Conservation (phyloP, 768 basidiomycete species). For the Nidularia pulvinata region DNA sequence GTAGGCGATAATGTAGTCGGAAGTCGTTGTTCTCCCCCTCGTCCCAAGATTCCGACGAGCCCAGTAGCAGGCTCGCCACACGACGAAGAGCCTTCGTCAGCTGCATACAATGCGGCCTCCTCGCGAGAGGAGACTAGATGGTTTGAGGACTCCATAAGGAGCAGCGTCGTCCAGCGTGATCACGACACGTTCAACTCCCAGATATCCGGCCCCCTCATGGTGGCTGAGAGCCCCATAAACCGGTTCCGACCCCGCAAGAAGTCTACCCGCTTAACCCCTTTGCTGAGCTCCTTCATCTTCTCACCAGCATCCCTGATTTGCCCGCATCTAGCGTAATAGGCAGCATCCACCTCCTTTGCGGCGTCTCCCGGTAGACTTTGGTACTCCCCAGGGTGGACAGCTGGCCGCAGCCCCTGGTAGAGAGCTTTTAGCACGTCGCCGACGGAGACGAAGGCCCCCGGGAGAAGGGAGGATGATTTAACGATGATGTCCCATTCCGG, state of each 20-base stretch:
- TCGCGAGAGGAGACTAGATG: too few species aligned
- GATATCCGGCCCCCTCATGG: slow-evolving; percentile 32
- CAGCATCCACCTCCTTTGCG: slow-evolving; percentile 32
- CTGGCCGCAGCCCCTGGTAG: slow-evolving; percentile 42
- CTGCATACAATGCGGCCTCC: too few species aligned
- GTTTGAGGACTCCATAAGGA: too few species aligned
- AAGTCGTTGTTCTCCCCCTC: background rate
- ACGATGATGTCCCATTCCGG: slow-evolving; percentile 28
- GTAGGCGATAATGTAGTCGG: slow-evolving; percentile 8
- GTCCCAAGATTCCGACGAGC: too few species aligned
- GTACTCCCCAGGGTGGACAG: slow-evolving; percentile 46
- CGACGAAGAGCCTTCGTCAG: too few species aligned
- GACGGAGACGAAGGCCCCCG: slow-evolving; percentile 35
- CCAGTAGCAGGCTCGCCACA: too few species aligned
- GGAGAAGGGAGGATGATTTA: slow-evolving; percentile 12
- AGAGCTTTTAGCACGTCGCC: slow-evolving; percentile 48
- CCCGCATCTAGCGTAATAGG: slow-evolving; percentile 42
- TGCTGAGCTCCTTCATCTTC: slow-evolving; percentile 36
- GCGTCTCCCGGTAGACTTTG: slow-evolving; percentile 26
- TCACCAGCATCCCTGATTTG: slow-evolving; percentile 24
- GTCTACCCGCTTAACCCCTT: slow-evolving; percentile 58
- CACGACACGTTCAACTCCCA: slow-evolving; percentile 42
- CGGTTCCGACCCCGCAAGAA: slow-evolving; percentile 44
- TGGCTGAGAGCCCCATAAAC: slow-evolving; percentile 49
- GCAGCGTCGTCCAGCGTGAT: too few species aligned